Base-by-base conservation (phyloP, 176 grass and related monocot genomes). In the Miscanthus lutarioriparius region DNA sequence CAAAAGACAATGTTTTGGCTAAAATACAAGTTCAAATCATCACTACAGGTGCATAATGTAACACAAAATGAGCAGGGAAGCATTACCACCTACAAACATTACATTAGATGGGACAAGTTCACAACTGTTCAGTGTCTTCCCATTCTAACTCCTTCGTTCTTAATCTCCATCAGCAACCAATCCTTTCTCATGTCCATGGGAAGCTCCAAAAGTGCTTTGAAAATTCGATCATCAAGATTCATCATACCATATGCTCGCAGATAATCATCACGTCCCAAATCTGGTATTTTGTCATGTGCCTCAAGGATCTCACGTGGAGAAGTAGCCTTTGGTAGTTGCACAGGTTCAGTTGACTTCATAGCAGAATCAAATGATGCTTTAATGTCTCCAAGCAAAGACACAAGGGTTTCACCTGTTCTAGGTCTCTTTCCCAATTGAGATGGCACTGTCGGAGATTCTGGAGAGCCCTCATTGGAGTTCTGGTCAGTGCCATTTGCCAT, bases 281-380 rank as follows among this genome's bases (percentile, higher is more conserved):
- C 36, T 12, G 37, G 17, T n/a, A 41, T 70, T 7, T 70, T 19
- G 19, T 43, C 3, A 70, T 41, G 67, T 70, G 67, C 67, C 39
- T 70, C 67, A 70, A 12, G 67, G 22, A 70, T 70, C 67, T 70
- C 67, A 41, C 20, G 35, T 37, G 67, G 67, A 70, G 36, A 20
- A 41, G 67, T 41, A 41, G 22, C 1, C 10, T 41, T 41, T 9
- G 3, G 67, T 70, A 70, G 67, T 70, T 70, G 8, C 67, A 70
- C 4, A 41, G 36, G 37, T 70, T 70, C 20, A 36, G 67, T 41
- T 43, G 37, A 70, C 20, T 70, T 70, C 10, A 23, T 41, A 70
- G 22, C 20, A 22, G 37, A 70, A 37, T 41, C 17, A 70, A 74
- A 74, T 49, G 41, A 25, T 73, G 40, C 15, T 70, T 70, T 70